Evolutionary conservation across 768 basidiomycete species (phyloP).

Genomic region (Pleurotus ostreatus): DNA sequence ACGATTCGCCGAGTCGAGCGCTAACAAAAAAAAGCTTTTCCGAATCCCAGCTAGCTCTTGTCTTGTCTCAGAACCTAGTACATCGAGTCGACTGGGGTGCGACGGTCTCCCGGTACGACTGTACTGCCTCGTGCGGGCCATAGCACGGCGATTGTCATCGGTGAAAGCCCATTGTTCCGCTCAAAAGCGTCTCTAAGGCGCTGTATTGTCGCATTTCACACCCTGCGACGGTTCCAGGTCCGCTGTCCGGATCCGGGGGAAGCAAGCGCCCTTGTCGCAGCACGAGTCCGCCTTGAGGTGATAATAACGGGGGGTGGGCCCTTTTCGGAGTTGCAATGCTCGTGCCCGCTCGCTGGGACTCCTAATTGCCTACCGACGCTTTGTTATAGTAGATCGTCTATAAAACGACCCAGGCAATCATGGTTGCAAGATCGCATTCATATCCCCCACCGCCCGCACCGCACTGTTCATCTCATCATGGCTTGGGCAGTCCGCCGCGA

Average conservation of each 20-base stretch:
- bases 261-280: not conserved
- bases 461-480: not conserved
- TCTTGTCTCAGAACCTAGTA: no score
- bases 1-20: not conserved
- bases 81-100: no score
- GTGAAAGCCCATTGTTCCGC: not conserved
- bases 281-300: conserved; percentile 7
- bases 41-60: no score
- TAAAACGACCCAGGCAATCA: conserved; percentile 1
- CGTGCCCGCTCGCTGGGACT: not conserved
- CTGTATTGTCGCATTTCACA: conserved; percentile 4
- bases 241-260: not conserved
- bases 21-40: no score
- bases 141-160: not conserved
- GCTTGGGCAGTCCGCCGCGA: conserved; percentile 5
- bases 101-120: no score
- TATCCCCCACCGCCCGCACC: not conserved
- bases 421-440: not conserved
- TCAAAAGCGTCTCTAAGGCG: conserved; percentile 5
- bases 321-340: conserved; percentile 1
- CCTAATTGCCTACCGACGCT: conserved; percentile 8
- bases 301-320: conserved; percentile 7
- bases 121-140: no score
- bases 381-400: conserved; percentile 4
- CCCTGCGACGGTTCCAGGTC: not conserved